phyloP scores from a whole-genome alignment of 164 flowering plant species.

The Malania oleifera region DNA sequence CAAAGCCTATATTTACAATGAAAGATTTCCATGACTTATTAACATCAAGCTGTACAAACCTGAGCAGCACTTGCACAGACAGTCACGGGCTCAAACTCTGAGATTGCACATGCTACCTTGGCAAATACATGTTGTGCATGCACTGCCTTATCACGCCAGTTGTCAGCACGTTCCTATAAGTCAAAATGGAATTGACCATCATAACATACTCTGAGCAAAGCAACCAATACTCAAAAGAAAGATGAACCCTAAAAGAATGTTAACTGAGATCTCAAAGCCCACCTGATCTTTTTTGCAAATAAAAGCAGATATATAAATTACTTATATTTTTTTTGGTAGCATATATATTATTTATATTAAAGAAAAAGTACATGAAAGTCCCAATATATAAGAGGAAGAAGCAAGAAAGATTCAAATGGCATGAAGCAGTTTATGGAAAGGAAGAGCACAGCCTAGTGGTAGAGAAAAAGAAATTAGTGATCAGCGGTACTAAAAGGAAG shows the following conservation, averaged over 20 bases:
- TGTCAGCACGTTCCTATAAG: slow-evolving; percentile 79
- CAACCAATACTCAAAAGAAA: neutral
- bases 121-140: slow-evolving; percentile 64
- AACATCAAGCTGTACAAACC: slow-evolving; percentile 32
- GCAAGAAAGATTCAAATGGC: too few relatives aligned
- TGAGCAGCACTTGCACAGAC: slow-evolving; percentile 80
- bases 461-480: too few relatives aligned
- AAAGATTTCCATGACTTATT: neutral
- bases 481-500: too few relatives aligned
- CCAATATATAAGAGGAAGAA: too few relatives aligned
- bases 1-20: neutral
- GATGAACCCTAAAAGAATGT: neutral
- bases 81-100: slow-evolving; percentile 84
- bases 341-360: too few relatives aligned
- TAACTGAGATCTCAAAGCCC: too few relatives aligned
- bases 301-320: too few relatives aligned
- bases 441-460: too few relatives aligned
- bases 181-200: slow-evolving; percentile 11
- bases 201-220: neutral
- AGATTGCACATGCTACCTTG: slow-evolving; percentile 68
- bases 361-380: too few relatives aligned
- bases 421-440: too few relatives aligned
- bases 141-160: slow-evolving; percentile 71
- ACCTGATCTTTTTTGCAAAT: too few relatives aligned
- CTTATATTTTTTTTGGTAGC: too few relatives aligned